Evolutionary conservation across 2,329 filamentous ascomycete genomes (phyloP).

Genomic region (Aspergillus clavatus): DNA sequence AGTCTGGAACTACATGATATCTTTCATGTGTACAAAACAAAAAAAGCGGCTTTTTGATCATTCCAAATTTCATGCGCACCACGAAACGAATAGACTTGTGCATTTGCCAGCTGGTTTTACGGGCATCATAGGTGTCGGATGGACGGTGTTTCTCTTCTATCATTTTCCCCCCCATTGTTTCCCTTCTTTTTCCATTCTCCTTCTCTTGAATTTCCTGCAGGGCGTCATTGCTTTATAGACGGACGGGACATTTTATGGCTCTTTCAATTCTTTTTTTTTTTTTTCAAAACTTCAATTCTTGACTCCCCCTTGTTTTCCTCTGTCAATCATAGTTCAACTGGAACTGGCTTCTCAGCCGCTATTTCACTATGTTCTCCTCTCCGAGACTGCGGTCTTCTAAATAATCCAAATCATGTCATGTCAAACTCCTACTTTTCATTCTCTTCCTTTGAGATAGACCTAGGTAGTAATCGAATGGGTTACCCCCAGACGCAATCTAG

Average conservation of each 20-base stretch:
- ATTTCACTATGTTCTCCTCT: slow-evolving; percentile 5
- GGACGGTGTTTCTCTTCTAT: slow-evolving; percentile 10
- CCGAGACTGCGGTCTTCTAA: background rate
- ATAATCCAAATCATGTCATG: background rate
- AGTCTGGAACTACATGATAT: slow-evolving; percentile 4
- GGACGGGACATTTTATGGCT: slow-evolving; percentile 20
- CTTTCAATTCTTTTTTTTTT: slow-evolving; percentile 5
- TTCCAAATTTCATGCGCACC: slow-evolving; percentile 28
- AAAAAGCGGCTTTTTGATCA: slow-evolving; percentile 9
- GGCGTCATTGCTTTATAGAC: slow-evolving; percentile 23
- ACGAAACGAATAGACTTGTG: slow-evolving; percentile 40
- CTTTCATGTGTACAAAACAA: slow-evolving; percentile 11
- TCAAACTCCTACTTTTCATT: background rate
- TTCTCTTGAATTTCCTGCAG: slow-evolving; percentile 18
- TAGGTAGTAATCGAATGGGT: background rate
- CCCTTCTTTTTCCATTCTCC: too few relatives aligned
- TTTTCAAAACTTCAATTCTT: too few relatives aligned
- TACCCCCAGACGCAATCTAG: background rate
- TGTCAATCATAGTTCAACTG: slow-evolving; percentile 2
- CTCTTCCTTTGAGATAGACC: background rate
- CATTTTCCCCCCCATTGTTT: too few relatives aligned
- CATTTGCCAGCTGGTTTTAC: slow-evolving; percentile 33
- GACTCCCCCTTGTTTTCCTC: slow-evolving; percentile 18
- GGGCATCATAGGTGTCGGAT: slow-evolving; percentile 36
- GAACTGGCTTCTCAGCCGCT: slow-evolving; percentile 1